phyloP scores from a whole-genome alignment of 768 basidiomycete genomes.

The Trametes elegans region DNA sequence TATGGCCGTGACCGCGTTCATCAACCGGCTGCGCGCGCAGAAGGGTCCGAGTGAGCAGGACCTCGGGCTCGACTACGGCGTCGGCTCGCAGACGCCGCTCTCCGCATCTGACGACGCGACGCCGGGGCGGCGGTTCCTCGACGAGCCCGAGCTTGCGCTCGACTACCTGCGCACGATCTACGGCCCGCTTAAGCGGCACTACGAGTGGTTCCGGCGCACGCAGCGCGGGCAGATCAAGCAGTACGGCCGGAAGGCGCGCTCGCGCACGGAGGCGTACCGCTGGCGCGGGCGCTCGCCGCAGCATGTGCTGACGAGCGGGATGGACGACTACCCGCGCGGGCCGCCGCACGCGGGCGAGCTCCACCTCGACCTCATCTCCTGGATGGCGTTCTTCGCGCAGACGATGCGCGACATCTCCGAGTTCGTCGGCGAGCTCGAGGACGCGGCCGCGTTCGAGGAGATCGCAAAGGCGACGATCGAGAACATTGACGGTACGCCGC shows the following conservation, averaged over 20 bases:
- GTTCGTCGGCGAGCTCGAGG: constrained; percentile 84
- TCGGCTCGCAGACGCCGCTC: constrained; percentile 50
- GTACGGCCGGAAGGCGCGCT: constrained; percentile 80
- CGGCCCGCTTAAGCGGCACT: constrained; percentile 80
- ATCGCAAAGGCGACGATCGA: constrained; percentile 78
- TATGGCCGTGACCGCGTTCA: constrained; percentile 91
- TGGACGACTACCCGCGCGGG: constrained; percentile 96
- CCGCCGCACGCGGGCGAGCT: constrained; percentile 88
- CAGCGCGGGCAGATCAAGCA: constrained; percentile 94
- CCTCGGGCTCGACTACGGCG: constrained; percentile 60
- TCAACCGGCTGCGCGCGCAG: constrained; percentile 60
- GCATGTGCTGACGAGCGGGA: constrained; percentile 90
- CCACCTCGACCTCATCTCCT: constrained; percentile 89
- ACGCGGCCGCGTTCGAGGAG: constrained; percentile 69
- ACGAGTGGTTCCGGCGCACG: constrained; percentile 94
- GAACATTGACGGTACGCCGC: constrained; percentile 69
- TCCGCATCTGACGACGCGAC: constrained; percentile 15
- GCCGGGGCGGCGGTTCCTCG: constrained; percentile 43
- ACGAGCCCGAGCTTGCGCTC: constrained; percentile 59
- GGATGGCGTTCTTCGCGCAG: constrained; percentile 94
- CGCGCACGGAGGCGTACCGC: constrained; percentile 87
- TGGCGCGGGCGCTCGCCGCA: constrained; percentile 88
- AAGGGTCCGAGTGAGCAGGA: constrained; percentile 54
- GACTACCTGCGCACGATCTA: constrained; percentile 81
- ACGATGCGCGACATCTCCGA: constrained; percentile 92